These are phyloP conservation scores for Flaveria brownii DNA, from an alignment of 129 eudicot species.

Conservation along the genomic window DNA sequence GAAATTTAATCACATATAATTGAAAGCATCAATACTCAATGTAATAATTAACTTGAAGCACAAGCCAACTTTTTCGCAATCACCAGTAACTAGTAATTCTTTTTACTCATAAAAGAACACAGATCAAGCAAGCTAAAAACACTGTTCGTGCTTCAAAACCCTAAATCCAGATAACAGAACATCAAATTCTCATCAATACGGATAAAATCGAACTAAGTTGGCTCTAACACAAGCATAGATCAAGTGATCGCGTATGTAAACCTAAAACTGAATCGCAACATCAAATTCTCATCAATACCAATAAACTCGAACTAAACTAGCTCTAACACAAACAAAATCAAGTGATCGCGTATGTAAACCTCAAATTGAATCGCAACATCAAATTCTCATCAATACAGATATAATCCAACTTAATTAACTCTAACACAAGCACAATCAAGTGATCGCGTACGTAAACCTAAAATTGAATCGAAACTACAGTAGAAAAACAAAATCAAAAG, in stretches of 20 bases:
- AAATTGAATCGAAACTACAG: background rate
- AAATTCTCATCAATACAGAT: no score
- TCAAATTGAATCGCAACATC: background rate
- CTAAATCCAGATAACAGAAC: slow-evolving; percentile 10
- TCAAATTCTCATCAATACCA: background rate
- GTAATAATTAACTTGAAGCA: slow-evolving; percentile 14
- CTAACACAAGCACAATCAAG: slow-evolving; percentile 1
- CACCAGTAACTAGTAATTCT: no score
- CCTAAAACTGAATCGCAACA: background rate
- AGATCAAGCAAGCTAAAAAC: slow-evolving; percentile 2
- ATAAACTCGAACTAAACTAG: background rate
- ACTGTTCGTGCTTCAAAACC: slow-evolving; percentile 29
- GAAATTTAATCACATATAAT: no score
- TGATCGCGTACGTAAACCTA: background rate
- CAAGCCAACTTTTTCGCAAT: background rate
- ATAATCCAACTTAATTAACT: background rate
- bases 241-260: background rate
- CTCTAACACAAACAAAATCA: background rate
- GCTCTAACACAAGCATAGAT: slow-evolving; percentile 1
- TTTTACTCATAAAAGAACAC: background rate
- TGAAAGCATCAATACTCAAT: background rate
- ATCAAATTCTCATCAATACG: background rate
- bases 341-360: background rate
- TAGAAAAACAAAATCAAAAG: background rate
- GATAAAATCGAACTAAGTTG: background rate